These are phyloP conservation scores for Chaetomium sp. DNA, from an alignment of 2,329 filamentous ascomycete species.

Conservation along the genomic window DNA sequence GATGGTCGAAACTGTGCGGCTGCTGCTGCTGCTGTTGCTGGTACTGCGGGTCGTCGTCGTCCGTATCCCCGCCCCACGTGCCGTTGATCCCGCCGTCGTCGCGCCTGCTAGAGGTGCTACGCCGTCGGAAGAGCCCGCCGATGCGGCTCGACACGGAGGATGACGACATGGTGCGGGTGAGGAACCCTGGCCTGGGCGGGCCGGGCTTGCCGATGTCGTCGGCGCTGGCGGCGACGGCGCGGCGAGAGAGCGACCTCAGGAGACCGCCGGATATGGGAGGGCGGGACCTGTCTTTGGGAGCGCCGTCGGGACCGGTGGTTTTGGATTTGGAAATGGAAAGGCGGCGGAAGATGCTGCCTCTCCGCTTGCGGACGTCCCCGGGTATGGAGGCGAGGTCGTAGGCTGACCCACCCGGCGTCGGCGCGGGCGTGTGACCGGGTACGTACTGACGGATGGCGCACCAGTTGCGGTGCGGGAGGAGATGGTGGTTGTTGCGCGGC, in stretches of 20 bases:
- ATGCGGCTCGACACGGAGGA: constrained; percentile 37
- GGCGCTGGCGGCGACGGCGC: constrained; percentile 31
- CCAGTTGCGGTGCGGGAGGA: constrained; percentile 92
- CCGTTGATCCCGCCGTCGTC: constrained; percentile 61
- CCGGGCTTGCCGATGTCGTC: constrained; percentile 29
- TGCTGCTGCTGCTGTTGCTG: not conserved
- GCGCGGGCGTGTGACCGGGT: constrained; percentile 73
- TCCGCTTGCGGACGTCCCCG: constrained; percentile 38
- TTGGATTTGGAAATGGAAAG: constrained; percentile 37
- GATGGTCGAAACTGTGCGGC: constrained; percentile 4
- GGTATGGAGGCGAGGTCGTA: constrained; percentile 49
- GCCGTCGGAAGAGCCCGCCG: constrained; percentile 45
- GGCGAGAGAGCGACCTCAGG: constrained; percentile 33
- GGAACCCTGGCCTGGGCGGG: constrained; percentile 24
- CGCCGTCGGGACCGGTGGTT: constrained; percentile 21
- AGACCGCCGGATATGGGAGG: constrained; percentile 35
- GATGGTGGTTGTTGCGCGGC: constrained; percentile 83
- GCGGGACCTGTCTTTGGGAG: constrained; percentile 31
- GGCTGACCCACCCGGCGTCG: constrained; percentile 61
- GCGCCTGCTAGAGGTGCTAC: constrained; percentile 46
- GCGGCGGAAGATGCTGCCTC: constrained; percentile 37
- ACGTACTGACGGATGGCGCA: constrained; percentile 86
- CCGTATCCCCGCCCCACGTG: constrained; percentile 51
- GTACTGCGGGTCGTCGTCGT: constrained; percentile 42
- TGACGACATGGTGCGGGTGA: constrained; percentile 37